phyloP scores from a whole-genome alignment of 768 basidiomycete species.

The Boletus subcaerulescens region DNA sequence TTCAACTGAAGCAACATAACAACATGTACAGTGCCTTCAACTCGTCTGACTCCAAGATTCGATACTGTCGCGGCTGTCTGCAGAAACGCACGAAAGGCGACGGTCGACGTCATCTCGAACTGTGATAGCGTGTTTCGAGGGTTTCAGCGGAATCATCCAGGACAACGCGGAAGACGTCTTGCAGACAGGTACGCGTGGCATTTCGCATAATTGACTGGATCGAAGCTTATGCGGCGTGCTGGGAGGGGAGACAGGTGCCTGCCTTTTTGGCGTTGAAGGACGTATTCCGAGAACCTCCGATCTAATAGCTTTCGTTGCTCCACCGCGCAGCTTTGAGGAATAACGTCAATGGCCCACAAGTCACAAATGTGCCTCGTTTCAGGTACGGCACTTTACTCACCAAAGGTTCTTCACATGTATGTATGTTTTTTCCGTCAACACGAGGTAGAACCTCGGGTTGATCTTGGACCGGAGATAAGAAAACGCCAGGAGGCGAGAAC shows the following conservation, averaged over 20 bases:
- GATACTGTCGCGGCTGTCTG: conserved; percentile 32
- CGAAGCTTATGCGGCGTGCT: conserved; percentile 27
- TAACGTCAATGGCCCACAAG: background rate
- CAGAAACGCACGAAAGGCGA: conserved; percentile 6
- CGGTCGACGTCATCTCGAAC: conserved; percentile 3
- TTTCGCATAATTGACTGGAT: conserved; percentile 9
- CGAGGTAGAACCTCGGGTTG: conserved; percentile 2
- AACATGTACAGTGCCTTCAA: background rate
- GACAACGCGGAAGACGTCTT: conserved; percentile 24
- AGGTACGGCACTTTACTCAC: conserved; percentile 18
- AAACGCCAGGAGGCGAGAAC: conserved; percentile 24
- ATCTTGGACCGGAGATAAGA: conserved; percentile 31
- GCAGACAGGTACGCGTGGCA: conserved; percentile 9
- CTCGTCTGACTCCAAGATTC: conserved; percentile 35
- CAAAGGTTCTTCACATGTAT: background rate
- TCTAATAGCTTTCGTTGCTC: background rate
- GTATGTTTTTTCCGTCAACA: conserved; percentile 18
- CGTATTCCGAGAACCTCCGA: background rate
- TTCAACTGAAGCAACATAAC: conserved; percentile 6
- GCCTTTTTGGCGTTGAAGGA: conserved; percentile 24
- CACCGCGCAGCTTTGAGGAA: conserved; percentile 9
- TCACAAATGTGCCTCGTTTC: conserved; percentile 3
- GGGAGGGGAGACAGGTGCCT: conserved; percentile 17
- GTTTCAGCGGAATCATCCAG: conserved; percentile 26
- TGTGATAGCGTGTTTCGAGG: conserved; percentile 4